Base-by-base conservation (phyloP, 352 stramenopile species). In the Phytophthora syringae region DNA sequence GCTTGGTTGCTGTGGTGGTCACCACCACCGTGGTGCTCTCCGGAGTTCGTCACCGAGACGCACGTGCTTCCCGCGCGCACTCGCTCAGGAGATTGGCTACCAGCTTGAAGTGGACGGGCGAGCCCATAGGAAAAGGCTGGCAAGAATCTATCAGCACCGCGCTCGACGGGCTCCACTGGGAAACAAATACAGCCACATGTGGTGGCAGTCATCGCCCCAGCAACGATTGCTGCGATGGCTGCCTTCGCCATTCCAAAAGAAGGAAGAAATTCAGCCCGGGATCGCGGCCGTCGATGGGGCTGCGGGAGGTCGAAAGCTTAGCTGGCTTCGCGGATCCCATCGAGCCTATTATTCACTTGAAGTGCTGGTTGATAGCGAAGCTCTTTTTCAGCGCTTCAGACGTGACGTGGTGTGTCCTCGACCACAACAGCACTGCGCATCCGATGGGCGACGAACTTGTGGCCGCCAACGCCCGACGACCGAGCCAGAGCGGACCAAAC, bases 61-160 rank as follows among this genome's bases (percentile, higher is more conserved):
- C 64, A 67, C 64, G 64, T 72, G 64, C 64, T 63, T 70, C 39
- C 55, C 45, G 30, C 9, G 9, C 32, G 47, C 28, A 56, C 49
- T 34, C 49, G n/a, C 2, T 48, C n/a, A 45, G 28, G 40, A 40
- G 55, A 67, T 67, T 30, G 34, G 56, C 24, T 39, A 57, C 53
- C 47, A 65, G 61, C 53, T 51, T 60, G 53, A 63, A 55, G 24
- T 28, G 25, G 39, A 45, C 11, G 7, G 44, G 42, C 36, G 44
- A 22, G 22, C 15, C 18, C 52, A 61, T 61, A 45, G 20, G 34
- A 34, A 61, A n/a, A 4, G 5, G 27, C 27, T 32, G 27, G 27
- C 27, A 32, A 10, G 27, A 9, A 32, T 32, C 27, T 32, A 32
- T n/a, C n/a, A n/a, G 13, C 16, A 13, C 30, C 13, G 21, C 12